Conservation (phyloP, 2,329 filamentous ascomycete species). For the Lecanicillium sp. region DNA sequence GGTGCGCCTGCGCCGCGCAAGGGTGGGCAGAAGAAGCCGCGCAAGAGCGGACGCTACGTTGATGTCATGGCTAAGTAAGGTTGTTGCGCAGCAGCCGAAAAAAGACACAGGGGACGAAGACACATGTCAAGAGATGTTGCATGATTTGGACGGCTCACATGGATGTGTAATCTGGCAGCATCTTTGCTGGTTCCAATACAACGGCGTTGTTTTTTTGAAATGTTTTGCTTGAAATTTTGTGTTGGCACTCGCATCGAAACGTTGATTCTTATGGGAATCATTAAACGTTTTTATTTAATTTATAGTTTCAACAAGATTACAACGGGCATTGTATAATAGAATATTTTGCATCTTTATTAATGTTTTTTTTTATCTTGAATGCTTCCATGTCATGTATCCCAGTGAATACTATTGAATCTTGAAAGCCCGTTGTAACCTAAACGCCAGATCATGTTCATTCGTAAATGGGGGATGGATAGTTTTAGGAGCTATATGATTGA, state of each 20-base stretch:
- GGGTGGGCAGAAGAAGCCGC: constrained; percentile 53
- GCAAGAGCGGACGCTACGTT: constrained; percentile 83
- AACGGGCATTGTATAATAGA: constrained; percentile 6
- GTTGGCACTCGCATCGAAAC: too few relatives aligned
- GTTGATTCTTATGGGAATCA: too few relatives aligned
- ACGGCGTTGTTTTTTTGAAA: background rate
- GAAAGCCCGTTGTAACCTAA: background rate
- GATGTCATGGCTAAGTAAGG: constrained; percentile 80
- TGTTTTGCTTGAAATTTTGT: too few relatives aligned
- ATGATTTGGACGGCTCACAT: too few relatives aligned
- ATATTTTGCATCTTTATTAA: constrained; percentile 2
- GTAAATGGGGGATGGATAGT: too few relatives aligned
- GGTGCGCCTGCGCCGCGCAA: constrained; percentile 60
- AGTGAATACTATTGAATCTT: too few relatives aligned
- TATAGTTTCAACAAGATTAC: constrained; percentile 5
- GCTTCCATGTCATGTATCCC: constrained; percentile 4
- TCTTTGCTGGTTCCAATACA: background rate
- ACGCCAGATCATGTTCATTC: background rate
- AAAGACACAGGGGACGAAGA: constrained; percentile 4
- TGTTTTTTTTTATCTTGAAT: background rate
- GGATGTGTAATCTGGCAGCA: background rate
- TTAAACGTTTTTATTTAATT: constrained; percentile 1
- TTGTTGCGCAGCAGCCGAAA: background rate
- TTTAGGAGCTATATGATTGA: constrained; percentile 30
- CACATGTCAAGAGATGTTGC: background rate